phyloP scores from a whole-genome alignment of 306 rosid genomes.

The Glycine tomentella region DNA sequence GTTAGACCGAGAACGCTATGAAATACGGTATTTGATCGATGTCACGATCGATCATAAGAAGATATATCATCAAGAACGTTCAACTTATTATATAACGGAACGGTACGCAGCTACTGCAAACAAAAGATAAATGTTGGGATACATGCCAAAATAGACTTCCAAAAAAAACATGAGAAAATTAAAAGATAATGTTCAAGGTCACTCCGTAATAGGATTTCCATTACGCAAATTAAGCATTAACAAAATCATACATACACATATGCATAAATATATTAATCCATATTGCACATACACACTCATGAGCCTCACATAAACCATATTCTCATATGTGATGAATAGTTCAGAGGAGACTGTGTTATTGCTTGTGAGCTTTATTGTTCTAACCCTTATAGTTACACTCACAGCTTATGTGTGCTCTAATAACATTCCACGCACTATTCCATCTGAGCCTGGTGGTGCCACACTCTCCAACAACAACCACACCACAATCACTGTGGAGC shows the following conservation, averaged over 20 bases:
- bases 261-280: background rate
- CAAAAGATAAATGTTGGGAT: background rate
- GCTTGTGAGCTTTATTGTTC: constrained; percentile 6
- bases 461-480: constrained; percentile 25
- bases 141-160: constrained; percentile 23
- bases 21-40: background rate
- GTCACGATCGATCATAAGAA: background rate
- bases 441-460: background rate
- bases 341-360: constrained; percentile 34
- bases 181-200: background rate
- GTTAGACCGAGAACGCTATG: background rate
- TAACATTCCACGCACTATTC: background rate
- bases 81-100: background rate
- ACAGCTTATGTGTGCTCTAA: constrained; percentile 24
- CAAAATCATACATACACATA: background rate
- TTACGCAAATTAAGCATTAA: constrained; percentile 13
- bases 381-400: constrained; percentile 28
- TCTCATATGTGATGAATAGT: background rate
- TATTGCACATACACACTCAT: background rate
- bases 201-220: constrained; percentile 9
- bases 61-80: background rate
- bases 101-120: constrained; percentile 33
- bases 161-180: too few species aligned
- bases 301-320: background rate
- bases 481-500: constrained; percentile 18